These are phyloP conservation scores for Pharnaceum exiguum DNA, from an alignment of 148 eudicot genomes.

Conservation along the genomic window DNA sequence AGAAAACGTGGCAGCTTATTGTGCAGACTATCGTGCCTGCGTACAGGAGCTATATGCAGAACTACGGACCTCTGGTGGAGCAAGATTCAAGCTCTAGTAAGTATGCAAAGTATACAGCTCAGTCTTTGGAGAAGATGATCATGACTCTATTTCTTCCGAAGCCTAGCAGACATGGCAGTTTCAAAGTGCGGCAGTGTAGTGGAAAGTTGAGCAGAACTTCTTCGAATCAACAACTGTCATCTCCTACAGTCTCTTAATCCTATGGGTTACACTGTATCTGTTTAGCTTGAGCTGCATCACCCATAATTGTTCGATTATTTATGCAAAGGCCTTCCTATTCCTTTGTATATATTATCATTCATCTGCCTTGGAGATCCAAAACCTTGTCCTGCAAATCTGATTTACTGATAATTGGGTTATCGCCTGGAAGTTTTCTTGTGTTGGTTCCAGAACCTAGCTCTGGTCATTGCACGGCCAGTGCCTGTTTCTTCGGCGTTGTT, in stretches of 20 bases:
- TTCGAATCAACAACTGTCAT: constrained; percentile 32
- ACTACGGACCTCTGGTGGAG: constrained; percentile 78
- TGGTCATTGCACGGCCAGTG: neutral
- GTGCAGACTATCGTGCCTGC: constrained; percentile 81
- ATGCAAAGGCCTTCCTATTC: constrained; percentile 16
- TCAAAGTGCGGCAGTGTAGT: constrained; percentile 55
- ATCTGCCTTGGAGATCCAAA: constrained; percentile 2
- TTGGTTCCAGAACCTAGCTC: constrained; percentile 1
- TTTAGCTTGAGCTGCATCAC: neutral
- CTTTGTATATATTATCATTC: constrained; percentile 23
- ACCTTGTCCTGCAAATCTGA: no score
- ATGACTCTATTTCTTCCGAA: constrained; percentile 50
- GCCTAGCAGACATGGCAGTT: constrained; percentile 48
- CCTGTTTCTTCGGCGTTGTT: constrained; percentile 1
- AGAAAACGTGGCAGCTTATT: constrained; percentile 59
- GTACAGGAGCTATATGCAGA: constrained; percentile 82
- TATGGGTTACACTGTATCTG: neutral
- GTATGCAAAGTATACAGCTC: constrained; percentile 69
- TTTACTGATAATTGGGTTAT: neutral
- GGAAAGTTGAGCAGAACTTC: constrained; percentile 50
- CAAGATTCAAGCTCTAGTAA: constrained; percentile 68
- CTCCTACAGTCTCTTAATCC: constrained; percentile 38
- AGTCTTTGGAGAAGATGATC: constrained; percentile 61
- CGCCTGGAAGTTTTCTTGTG: neutral
- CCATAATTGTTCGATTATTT: neutral